Conservation (phyloP, 306 rosid species). For the Quercus wislizeni region DNA sequence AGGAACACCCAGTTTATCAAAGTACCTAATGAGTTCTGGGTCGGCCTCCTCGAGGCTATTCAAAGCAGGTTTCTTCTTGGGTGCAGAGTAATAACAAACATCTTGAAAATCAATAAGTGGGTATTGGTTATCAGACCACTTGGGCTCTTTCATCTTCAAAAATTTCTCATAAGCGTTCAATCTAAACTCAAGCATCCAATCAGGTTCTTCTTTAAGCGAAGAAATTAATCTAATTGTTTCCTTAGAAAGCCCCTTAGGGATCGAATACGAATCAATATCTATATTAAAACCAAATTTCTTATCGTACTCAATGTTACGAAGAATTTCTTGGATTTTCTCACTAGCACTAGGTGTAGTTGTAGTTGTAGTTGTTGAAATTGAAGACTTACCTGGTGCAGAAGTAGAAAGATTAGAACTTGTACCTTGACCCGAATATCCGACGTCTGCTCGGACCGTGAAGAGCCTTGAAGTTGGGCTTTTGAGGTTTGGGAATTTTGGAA, state of each 20-base stretch:
- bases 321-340: constrained; percentile 72
- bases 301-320: constrained; percentile 77
- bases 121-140: constrained; percentile 79
- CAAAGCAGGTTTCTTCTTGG: constrained; percentile 63
- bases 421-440: constrained; percentile 29
- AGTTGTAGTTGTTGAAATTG: constrained; percentile 3
- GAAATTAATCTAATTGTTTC: constrained; percentile 69
- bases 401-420: background rate
- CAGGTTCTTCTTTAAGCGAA: constrained; percentile 66
- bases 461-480: constrained; percentile 19
- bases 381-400: constrained; percentile 34
- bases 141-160: constrained; percentile 62
- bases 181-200: constrained; percentile 87
- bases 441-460: constrained; percentile 58
- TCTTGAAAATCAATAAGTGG: constrained; percentile 63
- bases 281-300: constrained; percentile 67
- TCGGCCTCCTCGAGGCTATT: constrained; percentile 75
- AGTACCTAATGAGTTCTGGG: constrained; percentile 74
- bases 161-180: constrained; percentile 69
- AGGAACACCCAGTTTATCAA: constrained; percentile 75
- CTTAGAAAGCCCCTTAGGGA: constrained; percentile 73
- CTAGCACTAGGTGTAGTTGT: constrained; percentile 30
- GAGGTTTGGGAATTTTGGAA: constrained; percentile 21
- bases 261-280: constrained; percentile 71
- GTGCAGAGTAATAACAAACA: constrained; percentile 78